Percentiles rank a stretch among this genome's conserved stretches.
Evolutionary conservation across 208 protist genomes (phyloP).

Genomic region (Zelonia costaricensis): DNA sequence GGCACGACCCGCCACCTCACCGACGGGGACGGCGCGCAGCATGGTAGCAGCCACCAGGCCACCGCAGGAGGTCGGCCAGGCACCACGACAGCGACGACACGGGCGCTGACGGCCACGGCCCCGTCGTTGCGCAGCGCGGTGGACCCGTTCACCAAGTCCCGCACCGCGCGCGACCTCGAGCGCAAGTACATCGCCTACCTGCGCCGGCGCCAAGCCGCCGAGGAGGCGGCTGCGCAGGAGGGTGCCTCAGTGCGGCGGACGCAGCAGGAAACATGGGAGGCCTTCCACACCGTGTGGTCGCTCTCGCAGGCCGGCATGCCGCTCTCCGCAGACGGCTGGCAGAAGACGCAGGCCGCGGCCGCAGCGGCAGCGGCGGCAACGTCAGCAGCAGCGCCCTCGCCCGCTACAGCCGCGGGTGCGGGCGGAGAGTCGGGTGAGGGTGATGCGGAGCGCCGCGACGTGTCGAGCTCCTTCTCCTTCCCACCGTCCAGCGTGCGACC

Average conservation of each 20-base stretch:
- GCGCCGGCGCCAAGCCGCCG: conserved; percentile 8
- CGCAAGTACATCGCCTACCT: conserved; percentile 19
- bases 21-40: not conserved
- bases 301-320: conserved; percentile 63
- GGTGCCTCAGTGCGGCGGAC: conserved; percentile 7
- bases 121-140: too few species aligned
- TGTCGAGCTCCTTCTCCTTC: not conserved
- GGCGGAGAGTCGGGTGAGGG: conserved; percentile 1
- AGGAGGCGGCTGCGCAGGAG: conserved; percentile 11
- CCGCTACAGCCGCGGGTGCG: too few species aligned
- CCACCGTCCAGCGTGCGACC: not conserved
- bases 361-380: not conserved
- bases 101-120: too few species aligned
- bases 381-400: not conserved
- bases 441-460: not conserved
- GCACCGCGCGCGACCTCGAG: conserved; percentile 37
- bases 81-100: not conserved
- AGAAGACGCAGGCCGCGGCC: not conserved
- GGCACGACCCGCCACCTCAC: not conserved
- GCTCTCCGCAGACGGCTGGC: conserved; percentile 48
- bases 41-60: not conserved
- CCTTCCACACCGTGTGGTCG: conserved; percentile 65
- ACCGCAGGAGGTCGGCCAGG: not conserved
- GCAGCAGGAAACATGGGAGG: conserved; percentile 27
- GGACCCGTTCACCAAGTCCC: conserved; percentile 26